A percentile compares a stretch with the other conserved stretches of the same genome.
Conservation (phyloP, 2,329 filamentous ascomycete genomes). For the Hymenoscyphus fraxineus region DNA sequence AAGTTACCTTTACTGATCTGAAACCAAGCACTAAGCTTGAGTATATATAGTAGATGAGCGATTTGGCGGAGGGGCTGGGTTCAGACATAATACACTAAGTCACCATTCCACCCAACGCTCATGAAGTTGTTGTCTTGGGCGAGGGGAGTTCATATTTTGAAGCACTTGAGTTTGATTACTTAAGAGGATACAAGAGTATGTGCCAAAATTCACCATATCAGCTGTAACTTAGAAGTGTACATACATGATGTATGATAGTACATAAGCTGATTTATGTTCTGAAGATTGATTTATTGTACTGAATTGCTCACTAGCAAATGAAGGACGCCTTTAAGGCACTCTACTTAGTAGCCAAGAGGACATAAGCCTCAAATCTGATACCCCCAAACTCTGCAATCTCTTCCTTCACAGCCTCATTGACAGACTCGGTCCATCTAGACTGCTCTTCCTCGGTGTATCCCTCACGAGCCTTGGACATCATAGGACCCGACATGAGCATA, state of each 20-base stretch:
- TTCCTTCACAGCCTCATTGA: constrained; percentile 5
- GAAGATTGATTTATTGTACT: neutral
- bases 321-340: neutral
- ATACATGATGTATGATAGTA: neutral
- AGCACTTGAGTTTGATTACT: too few relatives aligned
- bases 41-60: too few relatives aligned
- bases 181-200: too few relatives aligned
- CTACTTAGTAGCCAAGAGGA: constrained; percentile 7
- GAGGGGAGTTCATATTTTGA: too few relatives aligned
- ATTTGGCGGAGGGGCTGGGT: too few relatives aligned
- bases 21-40: too few relatives aligned
- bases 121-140: too few relatives aligned
- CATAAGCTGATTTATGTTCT: neutral
- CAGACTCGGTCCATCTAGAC: neutral
- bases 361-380: constrained; percentile 7
- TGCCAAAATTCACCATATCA: neutral
- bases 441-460: constrained; percentile 11
- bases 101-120: too few relatives aligned
- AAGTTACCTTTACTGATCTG: too few relatives aligned
- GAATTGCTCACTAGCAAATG: neutral
- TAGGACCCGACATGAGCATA: constrained; percentile 30
- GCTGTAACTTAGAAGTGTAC: neutral
- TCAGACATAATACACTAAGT: too few relatives aligned
- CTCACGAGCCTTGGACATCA: constrained; percentile 32
- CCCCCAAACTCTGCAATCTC: constrained; percentile 5